Conservation (phyloP, 768 basidiomycete genomes). For the Pleurotus tuoliensis region DNA sequence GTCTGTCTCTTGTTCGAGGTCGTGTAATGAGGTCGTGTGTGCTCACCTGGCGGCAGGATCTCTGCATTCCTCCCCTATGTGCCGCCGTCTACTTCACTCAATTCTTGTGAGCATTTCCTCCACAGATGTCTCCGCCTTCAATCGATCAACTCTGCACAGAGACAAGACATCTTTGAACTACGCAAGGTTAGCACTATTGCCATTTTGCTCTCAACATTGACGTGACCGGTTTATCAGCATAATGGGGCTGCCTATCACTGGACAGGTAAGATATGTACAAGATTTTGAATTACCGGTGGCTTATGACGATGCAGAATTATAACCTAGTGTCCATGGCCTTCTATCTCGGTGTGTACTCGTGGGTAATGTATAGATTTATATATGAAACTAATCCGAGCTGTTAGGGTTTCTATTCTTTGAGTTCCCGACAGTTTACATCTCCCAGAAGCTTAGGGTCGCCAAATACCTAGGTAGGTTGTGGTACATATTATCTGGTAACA, state of each 20-base stretch:
- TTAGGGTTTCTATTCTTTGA: slow-evolving; percentile 59
- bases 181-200: slow-evolving; percentile 42
- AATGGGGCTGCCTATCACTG: slow-evolving; percentile 63
- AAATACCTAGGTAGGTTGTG: slow-evolving; percentile 52
- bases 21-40: background rate
- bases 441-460: slow-evolving; percentile 55
- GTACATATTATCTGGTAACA: too few species aligned
- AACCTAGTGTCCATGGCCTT: slow-evolving; percentile 63
- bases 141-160: slow-evolving; percentile 22
- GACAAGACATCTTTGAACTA: slow-evolving; percentile 72
- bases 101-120: slow-evolving; percentile 38
- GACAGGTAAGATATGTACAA: slow-evolving; percentile 37
- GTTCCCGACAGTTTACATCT: slow-evolving; percentile 64
- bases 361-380: too few species aligned
- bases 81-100: slow-evolving; percentile 70
- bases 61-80: slow-evolving; percentile 49
- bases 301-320: slow-evolving; percentile 39
- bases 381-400: background rate
- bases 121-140: background rate
- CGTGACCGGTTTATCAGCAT: slow-evolving; percentile 30
- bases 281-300: slow-evolving; percentile 1
- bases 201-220: background rate
- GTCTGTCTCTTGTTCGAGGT: slow-evolving; percentile 26
- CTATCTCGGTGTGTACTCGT: slow-evolving; percentile 43
- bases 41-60: slow-evolving; percentile 29